Evolutionary conservation across 495 filamentous ascomycete species (phyloP).

Genomic region (Neurospora terricola): DNA sequence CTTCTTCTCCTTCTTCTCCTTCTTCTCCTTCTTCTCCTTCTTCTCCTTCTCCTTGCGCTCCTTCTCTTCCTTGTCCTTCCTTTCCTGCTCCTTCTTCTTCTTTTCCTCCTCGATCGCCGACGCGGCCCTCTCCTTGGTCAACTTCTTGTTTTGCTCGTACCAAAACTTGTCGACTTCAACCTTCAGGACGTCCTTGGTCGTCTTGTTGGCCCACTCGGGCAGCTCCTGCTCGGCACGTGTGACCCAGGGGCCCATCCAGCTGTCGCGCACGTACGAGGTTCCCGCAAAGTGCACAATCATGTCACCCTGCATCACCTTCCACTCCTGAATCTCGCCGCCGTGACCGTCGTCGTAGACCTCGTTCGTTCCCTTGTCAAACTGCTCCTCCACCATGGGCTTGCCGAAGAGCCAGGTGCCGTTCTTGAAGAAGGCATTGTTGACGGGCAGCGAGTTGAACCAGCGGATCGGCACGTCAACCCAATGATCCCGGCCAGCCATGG

Average conservation of each 20-base stretch:
- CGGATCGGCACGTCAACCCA: conserved; percentile 21
- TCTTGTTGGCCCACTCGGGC: conserved; percentile 15
- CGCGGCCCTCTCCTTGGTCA: conserved; percentile 1
- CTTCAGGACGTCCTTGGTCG: conserved; percentile 3
- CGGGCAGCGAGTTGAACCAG: conserved; percentile 22
- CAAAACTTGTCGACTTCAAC: conserved; percentile 10
- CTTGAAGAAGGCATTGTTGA: conserved; percentile 19
- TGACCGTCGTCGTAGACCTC: conserved; percentile 15
- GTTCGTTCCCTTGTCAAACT: conserved; percentile 17
- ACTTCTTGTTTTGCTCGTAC: conserved; percentile 1
- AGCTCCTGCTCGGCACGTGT: conserved; percentile 10
- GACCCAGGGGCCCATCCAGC: conserved; percentile 21
- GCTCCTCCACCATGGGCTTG: conserved; percentile 12
- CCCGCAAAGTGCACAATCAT: conserved; percentile 18
- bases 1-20: conserved; percentile 1
- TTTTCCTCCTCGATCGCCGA: conserved; percentile 1
- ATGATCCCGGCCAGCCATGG: conserved; percentile 13
- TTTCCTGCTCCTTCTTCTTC: conserved; percentile 1
- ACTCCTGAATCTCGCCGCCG: conserved; percentile 8
- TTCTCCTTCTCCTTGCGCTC: conserved; percentile 5
- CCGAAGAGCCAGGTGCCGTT: conserved; percentile 17
- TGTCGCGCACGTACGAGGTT: conserved; percentile 12
- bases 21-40: conserved; percentile 1
- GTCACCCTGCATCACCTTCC: conserved; percentile 23
- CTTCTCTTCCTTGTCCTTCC: conserved; percentile 4